phyloP scores from a whole-genome alignment of 2,329 filamentous ascomycete genomes.

The Diaporthe batatas region DNA sequence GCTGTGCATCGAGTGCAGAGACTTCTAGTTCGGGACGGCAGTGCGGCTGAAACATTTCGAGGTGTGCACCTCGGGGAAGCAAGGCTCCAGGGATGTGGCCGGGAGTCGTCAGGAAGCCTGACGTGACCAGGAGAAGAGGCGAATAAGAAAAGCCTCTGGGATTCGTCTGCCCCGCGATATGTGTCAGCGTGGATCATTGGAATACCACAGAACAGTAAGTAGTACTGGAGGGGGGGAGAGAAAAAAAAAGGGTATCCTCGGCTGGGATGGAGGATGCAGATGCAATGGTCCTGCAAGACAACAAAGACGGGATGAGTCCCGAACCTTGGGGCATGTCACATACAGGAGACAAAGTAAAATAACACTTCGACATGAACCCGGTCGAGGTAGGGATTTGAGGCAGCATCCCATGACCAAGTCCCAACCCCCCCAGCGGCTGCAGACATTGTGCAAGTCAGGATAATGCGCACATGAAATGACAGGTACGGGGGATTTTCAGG shows the following conservation, averaged over 20 bases:
- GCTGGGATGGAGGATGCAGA: neutral
- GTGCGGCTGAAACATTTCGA: conserved; percentile 24
- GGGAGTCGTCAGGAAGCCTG: conserved; percentile 12
- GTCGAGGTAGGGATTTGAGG: neutral
- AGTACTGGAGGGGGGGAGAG: no score
- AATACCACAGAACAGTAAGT: no score
- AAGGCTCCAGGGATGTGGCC: conserved; percentile 23
- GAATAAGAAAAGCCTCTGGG: neutral
- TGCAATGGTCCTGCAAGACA: neutral
- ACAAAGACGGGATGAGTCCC: neutral
- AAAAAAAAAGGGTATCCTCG: no score
- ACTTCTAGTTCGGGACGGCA: conserved; percentile 20
- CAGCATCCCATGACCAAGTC: conserved; percentile 25
- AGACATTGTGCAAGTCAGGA: neutral
- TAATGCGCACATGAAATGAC: conserved; percentile 5
- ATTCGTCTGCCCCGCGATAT: conserved; percentile 7
- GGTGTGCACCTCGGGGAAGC: neutral
- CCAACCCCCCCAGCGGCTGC: neutral
- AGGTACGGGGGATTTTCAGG: neutral
- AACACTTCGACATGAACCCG: neutral
- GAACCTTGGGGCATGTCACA: conserved; percentile 9
- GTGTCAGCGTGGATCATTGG: neutral
- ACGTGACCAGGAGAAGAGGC: neutral
- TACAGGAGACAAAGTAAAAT: neutral
- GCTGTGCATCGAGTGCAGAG: conserved; percentile 10